Evolutionary conservation across 768 basidiomycete species (phyloP), one percentile per base, ranked within the genome.

Genomic region (Kwoniella sp.): DNA sequence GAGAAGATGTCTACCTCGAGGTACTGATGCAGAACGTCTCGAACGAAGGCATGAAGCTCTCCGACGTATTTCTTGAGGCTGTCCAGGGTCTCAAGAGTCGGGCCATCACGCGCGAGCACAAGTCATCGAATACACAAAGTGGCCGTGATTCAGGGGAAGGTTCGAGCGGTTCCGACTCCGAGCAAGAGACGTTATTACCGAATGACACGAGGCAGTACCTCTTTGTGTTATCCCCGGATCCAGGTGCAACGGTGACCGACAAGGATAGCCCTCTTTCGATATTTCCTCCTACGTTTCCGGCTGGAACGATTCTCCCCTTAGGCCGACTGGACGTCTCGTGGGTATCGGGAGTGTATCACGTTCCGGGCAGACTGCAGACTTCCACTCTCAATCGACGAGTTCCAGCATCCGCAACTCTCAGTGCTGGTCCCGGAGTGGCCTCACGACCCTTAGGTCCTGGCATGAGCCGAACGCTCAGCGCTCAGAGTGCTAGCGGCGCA

Each of bases 21-120:
- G 87, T 95, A 2, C 91, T 95, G 74, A 88, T 95, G 12, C 92
- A 95, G 75, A 97, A 97, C 73, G 82, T 90, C 62, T 91, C 90
- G 0, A 85, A 92, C 66, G 89, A 92, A 69, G 86, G 85, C n/a
- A 89, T 96, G 85, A 81, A 83, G 11, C 87, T 97, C 61, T 90
- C 92, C 62, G 86, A 87, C 55, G 85, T 86, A 7, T 88, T 61
- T 4, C 53, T 80, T 2, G 72, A 76, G 55, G 65, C 79, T 29
- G 75, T 78, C 0, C 56, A 70, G 26, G 75, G 76, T 8, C 56
- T 80, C 22, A 88, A 11, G 86, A 85, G 3, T 89, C 89, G 90
- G 79, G 82, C 25, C 85, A 83, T 9, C 74, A 20, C 28, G 13
- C 50, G 53, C 28, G 53, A 38, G 38, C 31, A 37, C 29, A 17